Evolutionary conservation across 1,284 basidiomycete species (phyloP).

Genomic region (Cutaneotrichosporon spelunceum): DNA sequence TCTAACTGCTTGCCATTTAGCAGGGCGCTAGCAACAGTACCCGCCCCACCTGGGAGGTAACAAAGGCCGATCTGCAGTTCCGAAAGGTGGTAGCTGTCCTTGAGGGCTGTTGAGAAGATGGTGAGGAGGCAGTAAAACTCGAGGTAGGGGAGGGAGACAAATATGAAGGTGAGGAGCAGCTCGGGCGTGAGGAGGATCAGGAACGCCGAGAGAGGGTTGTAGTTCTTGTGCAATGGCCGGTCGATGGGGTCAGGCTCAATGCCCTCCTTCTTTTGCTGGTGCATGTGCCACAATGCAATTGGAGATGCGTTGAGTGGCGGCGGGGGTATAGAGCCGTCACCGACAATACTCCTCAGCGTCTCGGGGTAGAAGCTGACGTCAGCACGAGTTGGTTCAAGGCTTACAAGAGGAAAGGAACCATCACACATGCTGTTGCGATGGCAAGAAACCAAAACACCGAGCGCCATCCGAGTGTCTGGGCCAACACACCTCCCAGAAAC

Average conservation of each 20-base stretch:
- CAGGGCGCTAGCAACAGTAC: conserved; percentile 35
- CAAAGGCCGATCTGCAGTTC: conserved; percentile 50
- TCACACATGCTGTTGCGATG: conserved; percentile 14
- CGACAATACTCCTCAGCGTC: conserved; percentile 48
- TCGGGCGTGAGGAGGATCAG: conserved; percentile 46
- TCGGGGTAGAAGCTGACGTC: conserved; percentile 43
- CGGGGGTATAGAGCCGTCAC: conserved; percentile 49
- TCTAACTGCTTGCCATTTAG: conserved; percentile 47
- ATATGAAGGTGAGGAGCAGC: conserved; percentile 40
- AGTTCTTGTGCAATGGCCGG: conserved; percentile 40
- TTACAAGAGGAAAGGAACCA: conserved; percentile 29
- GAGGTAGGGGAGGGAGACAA: conserved; percentile 45
- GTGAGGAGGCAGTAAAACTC: conserved; percentile 44
- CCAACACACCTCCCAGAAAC: conserved; percentile 36
- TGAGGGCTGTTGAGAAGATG: conserved; percentile 45
- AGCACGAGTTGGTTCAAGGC: conserved; percentile 2
- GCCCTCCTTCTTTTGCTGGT: conserved; percentile 12
- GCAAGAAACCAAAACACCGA: conserved; percentile 44
- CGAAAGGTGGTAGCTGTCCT: conserved; percentile 40
- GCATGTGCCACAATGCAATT: conserved; percentile 26
- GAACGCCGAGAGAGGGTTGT: conserved; percentile 44
- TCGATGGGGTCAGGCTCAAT: conserved; percentile 29
- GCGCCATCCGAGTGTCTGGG: conserved; percentile 22
- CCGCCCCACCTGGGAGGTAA: conserved; percentile 49
- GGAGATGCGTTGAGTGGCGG: conserved; percentile 41